Base-by-base conservation (phyloP, 257 asterid genomes). In the Nicotiana undulata region DNA sequence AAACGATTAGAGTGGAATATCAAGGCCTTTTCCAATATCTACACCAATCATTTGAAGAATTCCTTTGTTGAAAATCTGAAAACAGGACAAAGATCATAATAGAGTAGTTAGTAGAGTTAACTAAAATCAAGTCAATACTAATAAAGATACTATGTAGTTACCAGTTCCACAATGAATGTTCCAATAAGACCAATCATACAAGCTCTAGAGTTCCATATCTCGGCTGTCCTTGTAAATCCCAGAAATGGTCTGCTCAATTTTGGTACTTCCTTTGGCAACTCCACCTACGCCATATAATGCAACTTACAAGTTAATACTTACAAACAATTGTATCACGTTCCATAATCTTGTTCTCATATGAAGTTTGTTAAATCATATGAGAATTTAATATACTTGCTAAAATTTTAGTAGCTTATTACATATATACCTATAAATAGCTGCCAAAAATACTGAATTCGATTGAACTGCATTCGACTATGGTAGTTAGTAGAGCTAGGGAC, bases 11-110 rank as follows among this genome's bases (percentile, higher is more conserved):
- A 93, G 96, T 61, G 99, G 98, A 83, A 95, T 72, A 85, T 95
- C 94, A 34, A 95, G 99, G 24, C 99, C 98, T 90, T 95, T 93
- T 26, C 99, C 98, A 49, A 95, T 72, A 0, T 95, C 98, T 76
- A 95, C 89, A 5, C 99, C 99, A 20, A 93, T 87, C 22, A 92
- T 44, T 88, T 95, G 85, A 77, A 95, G 97, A 79, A 95, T 84
- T 51, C 99, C 97, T 83, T 89, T 92, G 85, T 92, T 87, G 84
- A 93, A 60, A 85, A 93, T 90, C 98, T 93, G 94, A n/a, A 85
- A 70, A 55, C 10, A 24, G 29, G 56, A 26, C 46, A 37, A 11
- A 61, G 26, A 70, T 78, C 51, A 18, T 17, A 9, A 67, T 24
- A 22, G 5, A 68, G 18, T 51, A 80, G 3, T 61, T 64, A 32